Evolutionary conservation across 176 grass and related monocot genomes (phyloP), one percentile per base, ranked within the genome.

Genomic region (Musa beccarii): DNA sequence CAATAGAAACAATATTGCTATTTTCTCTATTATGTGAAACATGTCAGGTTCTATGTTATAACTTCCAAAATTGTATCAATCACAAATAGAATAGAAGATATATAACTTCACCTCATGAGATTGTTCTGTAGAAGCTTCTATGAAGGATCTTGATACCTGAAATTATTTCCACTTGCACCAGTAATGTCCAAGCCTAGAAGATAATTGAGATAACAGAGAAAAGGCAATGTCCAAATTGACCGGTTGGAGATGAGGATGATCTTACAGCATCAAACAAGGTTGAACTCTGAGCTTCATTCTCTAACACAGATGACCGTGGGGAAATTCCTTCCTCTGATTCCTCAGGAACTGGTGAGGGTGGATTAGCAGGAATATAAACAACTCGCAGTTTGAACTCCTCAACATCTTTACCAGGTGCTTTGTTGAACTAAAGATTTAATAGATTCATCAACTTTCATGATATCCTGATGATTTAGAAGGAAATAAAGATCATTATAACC

Each of bases 281-380:
- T 80, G 91, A 84, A 20, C 9, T 78, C 62, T 76, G 77, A 51
- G 76, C 64, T 89, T 82, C 86, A 78, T 94, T 59, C 25, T 99
- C 88, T 64, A 87, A 79, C 53, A 34, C 78, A 73, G 69, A 71
- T 69, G 87, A 87, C 50, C 13, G 66, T 65, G 78, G 69, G 61
- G 86, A 88, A 21, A 57, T 63, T 17, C 93, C 95, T 54, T 94
- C 91, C 72, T 94, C 91, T 57, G 81, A 75, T 78, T 89, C 95
- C 85, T 99, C 95, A 28, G 95, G 88, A 43, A 99, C 95, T 12
- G 91, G 91, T 21, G 95, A 99, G 19, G 95, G 95, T 74, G 95
- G 91, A 86, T 99, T 99, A 5, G 88, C 91, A 77, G 86, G 86
- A 74, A 99, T 81, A 69, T 99, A 99, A 78, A 99, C 25, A 61